Evolutionary conservation across 2,329 filamentous ascomycete genomes (phyloP).

Genomic region (Dryadomyces quercus-mongolicae): DNA sequence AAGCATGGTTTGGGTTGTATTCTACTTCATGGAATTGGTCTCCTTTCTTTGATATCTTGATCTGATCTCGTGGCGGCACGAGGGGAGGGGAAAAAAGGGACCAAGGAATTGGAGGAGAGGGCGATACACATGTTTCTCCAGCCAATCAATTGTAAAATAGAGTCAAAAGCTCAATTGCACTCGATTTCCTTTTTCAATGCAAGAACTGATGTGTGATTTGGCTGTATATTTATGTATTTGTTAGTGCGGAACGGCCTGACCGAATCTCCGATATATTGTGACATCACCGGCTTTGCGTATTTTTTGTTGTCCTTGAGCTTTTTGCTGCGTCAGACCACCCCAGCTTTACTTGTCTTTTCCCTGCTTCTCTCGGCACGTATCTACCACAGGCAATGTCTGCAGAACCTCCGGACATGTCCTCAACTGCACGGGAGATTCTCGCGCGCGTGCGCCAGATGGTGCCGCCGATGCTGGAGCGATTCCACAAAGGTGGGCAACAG

Average conservation of each 20-base stretch:
- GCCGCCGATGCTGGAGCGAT: constrained; percentile 86
- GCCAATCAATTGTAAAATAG: constrained; percentile 50
- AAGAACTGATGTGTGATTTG: too few species aligned
- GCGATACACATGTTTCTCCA: constrained; percentile 27
- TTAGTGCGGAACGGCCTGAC: too few species aligned
- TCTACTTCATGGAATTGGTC: constrained; percentile 1
- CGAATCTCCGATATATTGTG: neutral
- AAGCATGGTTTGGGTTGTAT: constrained; percentile 15
- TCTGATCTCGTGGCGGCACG: constrained; percentile 29
- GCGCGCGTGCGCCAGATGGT: constrained; percentile 78
- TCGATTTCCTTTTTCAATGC: constrained; percentile 43
- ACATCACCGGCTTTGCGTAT: too few species aligned
- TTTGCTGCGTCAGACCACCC: neutral
- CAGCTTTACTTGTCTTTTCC: constrained; percentile 24
- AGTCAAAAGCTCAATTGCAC: constrained; percentile 49
- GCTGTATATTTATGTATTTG: too few species aligned
- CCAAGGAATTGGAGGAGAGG: constrained; percentile 25
- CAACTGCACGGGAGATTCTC: constrained; percentile 62
- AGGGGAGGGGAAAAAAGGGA: constrained; percentile 27
- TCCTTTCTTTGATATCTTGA: constrained; percentile 20
- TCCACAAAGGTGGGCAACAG: constrained; percentile 69
- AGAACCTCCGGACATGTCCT: constrained; percentile 13
- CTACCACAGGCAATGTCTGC: too few species aligned
- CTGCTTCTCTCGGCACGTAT: too few species aligned
- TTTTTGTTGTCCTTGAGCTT: too few species aligned